A percentile compares a stretch with the other conserved stretches of the same genome.
phyloP scores from a whole-genome alignment of 345 rosid species.

The Eucalyptus pauciflora region DNA sequence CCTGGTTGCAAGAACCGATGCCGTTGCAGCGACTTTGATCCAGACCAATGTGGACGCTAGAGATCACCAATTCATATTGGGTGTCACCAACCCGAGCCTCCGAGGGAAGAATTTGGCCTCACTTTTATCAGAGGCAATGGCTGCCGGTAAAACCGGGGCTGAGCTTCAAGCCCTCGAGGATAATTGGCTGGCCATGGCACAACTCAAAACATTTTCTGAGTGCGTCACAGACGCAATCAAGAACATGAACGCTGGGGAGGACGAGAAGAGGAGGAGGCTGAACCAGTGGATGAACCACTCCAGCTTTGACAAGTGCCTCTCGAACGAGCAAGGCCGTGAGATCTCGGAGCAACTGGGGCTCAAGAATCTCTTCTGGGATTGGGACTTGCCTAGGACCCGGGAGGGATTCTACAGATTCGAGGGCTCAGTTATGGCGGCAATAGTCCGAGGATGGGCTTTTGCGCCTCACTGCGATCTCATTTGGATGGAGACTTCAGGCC shows the following conservation, averaged over 20 bases:
- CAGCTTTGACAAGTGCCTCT: constrained; percentile 59
- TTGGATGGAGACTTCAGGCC: constrained; percentile 96
- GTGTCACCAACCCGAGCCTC: constrained; percentile 72
- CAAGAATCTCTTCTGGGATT: constrained; percentile 88
- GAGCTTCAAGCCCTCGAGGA: constrained; percentile 80
- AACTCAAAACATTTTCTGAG: constrained; percentile 72
- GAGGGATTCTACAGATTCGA: constrained; percentile 94
- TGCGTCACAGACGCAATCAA: constrained; percentile 52
- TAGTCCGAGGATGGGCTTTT: constrained; percentile 89
- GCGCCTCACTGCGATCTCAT: constrained; percentile 69
- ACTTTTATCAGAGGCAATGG: constrained; percentile 66
- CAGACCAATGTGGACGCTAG: constrained; percentile 75
- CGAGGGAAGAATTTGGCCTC: constrained; percentile 55
- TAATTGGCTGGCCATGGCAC: constrained; percentile 65
- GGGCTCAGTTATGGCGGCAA: constrained; percentile 76
- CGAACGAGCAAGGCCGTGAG: constrained; percentile 61
- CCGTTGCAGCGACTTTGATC: constrained; percentile 74
- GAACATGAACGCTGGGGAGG: constrained; percentile 40
- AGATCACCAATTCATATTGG: constrained; percentile 92
- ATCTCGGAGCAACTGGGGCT: constrained; percentile 62
- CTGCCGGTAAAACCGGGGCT: constrained; percentile 59
- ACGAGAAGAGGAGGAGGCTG: constrained; percentile 46
- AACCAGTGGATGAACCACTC: constrained; percentile 66
- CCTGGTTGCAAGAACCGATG: constrained; percentile 89
- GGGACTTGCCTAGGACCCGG: constrained; percentile 90